Evolutionary conservation across 2,329 filamentous ascomycete species (phyloP).

Genomic region (Apiospora marii): DNA sequence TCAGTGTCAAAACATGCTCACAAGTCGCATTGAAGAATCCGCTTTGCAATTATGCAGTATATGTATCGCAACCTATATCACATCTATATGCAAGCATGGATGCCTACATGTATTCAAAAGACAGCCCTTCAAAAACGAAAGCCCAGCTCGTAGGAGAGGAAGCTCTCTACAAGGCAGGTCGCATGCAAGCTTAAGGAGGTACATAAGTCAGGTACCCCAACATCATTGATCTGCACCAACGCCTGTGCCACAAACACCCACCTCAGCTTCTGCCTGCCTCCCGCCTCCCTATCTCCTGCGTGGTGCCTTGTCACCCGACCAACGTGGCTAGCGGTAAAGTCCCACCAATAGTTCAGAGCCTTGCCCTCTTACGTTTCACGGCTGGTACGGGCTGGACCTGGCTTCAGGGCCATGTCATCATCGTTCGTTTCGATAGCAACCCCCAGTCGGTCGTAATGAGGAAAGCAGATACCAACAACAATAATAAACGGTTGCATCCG

Average conservation of each 20-base stretch:
- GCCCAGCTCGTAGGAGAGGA: no score
- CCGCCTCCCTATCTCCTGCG: no score
- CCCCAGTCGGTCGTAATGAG: not conserved
- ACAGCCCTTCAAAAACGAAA: not conserved
- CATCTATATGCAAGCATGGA: not conserved
- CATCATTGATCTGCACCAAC: not conserved
- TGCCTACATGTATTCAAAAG: not conserved
- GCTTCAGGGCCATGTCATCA: conserved; percentile 9
- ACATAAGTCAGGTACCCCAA: conserved; percentile 9
- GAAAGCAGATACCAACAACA: conserved; percentile 5
- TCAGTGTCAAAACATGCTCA: not conserved
- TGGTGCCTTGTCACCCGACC: not conserved
- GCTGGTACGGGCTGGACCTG: conserved; percentile 2
- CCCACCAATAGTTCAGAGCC: conserved; percentile 12
- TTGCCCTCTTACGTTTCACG: conserved; percentile 5
- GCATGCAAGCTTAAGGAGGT: not conserved
- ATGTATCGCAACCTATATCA: not conserved
- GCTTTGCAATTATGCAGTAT: not conserved
- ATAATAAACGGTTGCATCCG: not conserved
- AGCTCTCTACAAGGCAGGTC: not conserved
- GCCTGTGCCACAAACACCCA: conserved; percentile 6
- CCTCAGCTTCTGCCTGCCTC: not conserved
- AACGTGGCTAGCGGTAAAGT: conserved; percentile 9
- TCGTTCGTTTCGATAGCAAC: conserved; percentile 15
- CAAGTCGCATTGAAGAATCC: not conserved